A percentile compares a stretch with the other conserved stretches of the same genome.
Evolutionary conservation across 1,284 basidiomycete genomes (phyloP).

Genomic region (Phlebopus sp.): DNA sequence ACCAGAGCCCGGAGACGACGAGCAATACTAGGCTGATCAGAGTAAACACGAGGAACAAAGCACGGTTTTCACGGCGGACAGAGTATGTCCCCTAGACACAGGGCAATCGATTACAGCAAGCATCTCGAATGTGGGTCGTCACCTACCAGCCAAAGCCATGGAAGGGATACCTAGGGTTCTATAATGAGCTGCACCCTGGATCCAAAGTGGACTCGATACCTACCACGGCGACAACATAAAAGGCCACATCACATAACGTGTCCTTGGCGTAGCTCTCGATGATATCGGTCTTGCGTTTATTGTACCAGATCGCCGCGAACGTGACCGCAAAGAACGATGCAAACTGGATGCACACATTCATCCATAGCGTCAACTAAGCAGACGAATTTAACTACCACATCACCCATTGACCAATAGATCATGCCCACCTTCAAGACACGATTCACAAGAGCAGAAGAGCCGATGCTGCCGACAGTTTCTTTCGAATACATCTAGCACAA

Average conservation of each 20-base stretch:
- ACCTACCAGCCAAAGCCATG: constrained; percentile 47
- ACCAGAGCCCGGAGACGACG: constrained; percentile 41
- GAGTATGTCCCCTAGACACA: constrained; percentile 46
- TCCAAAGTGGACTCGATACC: constrained; percentile 15
- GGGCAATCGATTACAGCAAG: constrained; percentile 3
- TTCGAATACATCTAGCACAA: constrained; percentile 43
- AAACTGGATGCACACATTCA: constrained; percentile 50
- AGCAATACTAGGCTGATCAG: constrained; percentile 41
- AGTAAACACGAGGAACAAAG: constrained; percentile 42
- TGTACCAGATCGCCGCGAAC: constrained; percentile 50
- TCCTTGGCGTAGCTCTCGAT: constrained; percentile 34
- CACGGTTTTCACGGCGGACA: constrained; percentile 44
- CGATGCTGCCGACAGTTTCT: constrained; percentile 50
- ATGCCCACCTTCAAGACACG: constrained; percentile 34
- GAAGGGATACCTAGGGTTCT: constrained; percentile 38
- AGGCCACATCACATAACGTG: constrained; percentile 40
- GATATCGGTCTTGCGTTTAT: constrained; percentile 41
- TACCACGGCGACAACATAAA: constrained; percentile 42
- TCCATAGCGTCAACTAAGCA: constrained; percentile 44
- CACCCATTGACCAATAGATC: not conserved
- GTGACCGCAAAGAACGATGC: constrained; percentile 50
- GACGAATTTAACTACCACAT: not conserved
- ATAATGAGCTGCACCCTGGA: not conserved
- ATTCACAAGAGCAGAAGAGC: constrained; percentile 44
- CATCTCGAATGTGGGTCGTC: not conserved